A percentile compares a stretch with the other conserved stretches of the same genome.
These are phyloP conservation scores for Saturnispora silvae DNA, from an alignment of 805 yeast genomes.

Conservation along the genomic window DNA sequence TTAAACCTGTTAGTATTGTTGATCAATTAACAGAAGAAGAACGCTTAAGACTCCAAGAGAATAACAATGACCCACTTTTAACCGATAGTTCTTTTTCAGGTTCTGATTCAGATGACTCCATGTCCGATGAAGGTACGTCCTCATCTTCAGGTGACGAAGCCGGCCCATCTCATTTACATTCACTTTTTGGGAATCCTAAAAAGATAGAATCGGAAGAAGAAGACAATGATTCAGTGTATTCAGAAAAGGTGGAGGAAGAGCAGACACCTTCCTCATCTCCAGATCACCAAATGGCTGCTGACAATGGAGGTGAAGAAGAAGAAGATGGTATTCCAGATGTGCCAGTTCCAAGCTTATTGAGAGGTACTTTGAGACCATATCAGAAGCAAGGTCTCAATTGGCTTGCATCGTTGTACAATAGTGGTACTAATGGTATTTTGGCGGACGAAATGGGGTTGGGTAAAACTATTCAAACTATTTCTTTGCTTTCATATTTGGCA, in stretches of 20 bases:
- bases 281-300: slow-evolving; percentile 22
- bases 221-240: slow-evolving; percentile 29
- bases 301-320: slow-evolving; percentile 15
- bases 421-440: slow-evolving; percentile 87
- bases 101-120: slow-evolving; percentile 12
- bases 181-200: slow-evolving; percentile 26
- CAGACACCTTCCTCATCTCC: slow-evolving; percentile 30
- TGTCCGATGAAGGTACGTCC: slow-evolving; percentile 14
- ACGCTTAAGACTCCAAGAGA: slow-evolving; percentile 13
- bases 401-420: slow-evolving; percentile 89
- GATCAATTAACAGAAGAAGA: slow-evolving; percentile 22
- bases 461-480: slow-evolving; percentile 92
- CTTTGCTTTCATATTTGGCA: slow-evolving; percentile 77
- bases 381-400: slow-evolving; percentile 96
- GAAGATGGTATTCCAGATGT: slow-evolving; percentile 48
- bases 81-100: slow-evolving; percentile 10
- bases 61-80: slow-evolving; percentile 15
- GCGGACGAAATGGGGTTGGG: slow-evolving; percentile 99
- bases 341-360: slow-evolving; percentile 61
- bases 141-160: slow-evolving; percentile 12
- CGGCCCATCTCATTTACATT: slow-evolving; percentile 23
- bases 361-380: slow-evolving; percentile 79
- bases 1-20: slow-evolving; percentile 14
- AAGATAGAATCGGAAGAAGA: slow-evolving; percentile 25
- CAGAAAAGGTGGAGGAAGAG: slow-evolving; percentile 17